Evolutionary conservation across 148 eudicot species (phyloP).

Genomic region (Rhododendron vialii): DNA sequence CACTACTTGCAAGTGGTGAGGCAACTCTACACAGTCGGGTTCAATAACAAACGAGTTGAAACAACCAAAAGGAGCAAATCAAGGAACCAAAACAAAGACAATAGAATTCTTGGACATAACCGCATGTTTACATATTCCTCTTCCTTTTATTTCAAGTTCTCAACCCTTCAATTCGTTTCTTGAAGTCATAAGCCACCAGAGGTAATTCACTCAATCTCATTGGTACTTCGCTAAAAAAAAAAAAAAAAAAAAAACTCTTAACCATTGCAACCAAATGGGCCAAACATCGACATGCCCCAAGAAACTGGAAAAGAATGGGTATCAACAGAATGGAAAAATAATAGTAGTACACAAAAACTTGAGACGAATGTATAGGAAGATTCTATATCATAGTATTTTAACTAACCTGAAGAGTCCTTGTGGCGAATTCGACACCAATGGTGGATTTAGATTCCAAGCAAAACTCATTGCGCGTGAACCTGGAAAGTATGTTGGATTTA

Average conservation of each 20-base stretch:
- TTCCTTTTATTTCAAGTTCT: not conserved
- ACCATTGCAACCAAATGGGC: not conserved
- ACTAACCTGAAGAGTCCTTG: constrained; percentile 65
- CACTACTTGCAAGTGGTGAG: not conserved
- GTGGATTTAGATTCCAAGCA: constrained; percentile 80
- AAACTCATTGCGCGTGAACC: constrained; percentile 72
- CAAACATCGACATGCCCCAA: not conserved
- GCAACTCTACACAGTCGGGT: not conserved
- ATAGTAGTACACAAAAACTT: not conserved
- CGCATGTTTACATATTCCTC: not conserved
- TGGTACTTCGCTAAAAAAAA: not conserved
- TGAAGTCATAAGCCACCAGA: not conserved
- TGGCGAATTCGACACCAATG: constrained; percentile 78
- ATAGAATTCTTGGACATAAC: not conserved
- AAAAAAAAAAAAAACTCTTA: not conserved
- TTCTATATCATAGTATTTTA: not conserved
- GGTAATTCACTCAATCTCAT: not conserved
- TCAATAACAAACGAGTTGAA: not conserved
- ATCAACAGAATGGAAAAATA: not conserved
- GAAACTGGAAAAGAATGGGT: not conserved
- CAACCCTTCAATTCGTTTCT: not conserved
- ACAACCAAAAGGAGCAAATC: not conserved
- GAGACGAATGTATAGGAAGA: not conserved
- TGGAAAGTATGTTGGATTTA: constrained; percentile 70
- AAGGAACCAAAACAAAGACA: not conserved